These are phyloP conservation scores for Leccinellum luteum DNA, from an alignment of 768 basidiomycete species.

Conservation along the genomic window DNA sequence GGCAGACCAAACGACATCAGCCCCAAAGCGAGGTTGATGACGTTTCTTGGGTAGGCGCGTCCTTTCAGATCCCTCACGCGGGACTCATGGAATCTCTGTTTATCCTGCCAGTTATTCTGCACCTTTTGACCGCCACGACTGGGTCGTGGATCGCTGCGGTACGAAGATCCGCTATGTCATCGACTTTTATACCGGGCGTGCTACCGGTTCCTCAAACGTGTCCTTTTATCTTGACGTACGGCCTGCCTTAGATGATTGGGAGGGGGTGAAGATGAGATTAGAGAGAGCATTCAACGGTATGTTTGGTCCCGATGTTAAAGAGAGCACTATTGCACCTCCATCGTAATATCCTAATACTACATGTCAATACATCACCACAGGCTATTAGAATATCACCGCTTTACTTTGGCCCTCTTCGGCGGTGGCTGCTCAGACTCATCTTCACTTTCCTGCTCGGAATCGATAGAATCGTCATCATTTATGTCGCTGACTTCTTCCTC, in stretches of 20 bases:
- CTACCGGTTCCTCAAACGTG: slow-evolving; percentile 45
- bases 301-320: slow-evolving; percentile 22
- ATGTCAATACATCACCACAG: slow-evolving; percentile 12
- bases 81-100: background rate
- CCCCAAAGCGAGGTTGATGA: slow-evolving; percentile 78
- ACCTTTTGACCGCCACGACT: slow-evolving; percentile 97
- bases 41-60: slow-evolving; percentile 75
- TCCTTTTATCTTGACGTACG: slow-evolving; percentile 95
- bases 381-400: slow-evolving; percentile 35
- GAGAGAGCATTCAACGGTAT: slow-evolving; percentile 50
- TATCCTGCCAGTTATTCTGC: slow-evolving; percentile 69
- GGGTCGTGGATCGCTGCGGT: slow-evolving; percentile 94
- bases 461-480: slow-evolving; percentile 42
- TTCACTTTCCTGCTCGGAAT: slow-evolving; percentile 42
- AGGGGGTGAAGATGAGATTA: slow-evolving; percentile 82
- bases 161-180: slow-evolving; percentile 89
- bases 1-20: slow-evolving; percentile 80
- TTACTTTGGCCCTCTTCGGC: slow-evolving; percentile 54
- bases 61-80: background rate
- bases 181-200: slow-evolving; percentile 92
- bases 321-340: slow-evolving; percentile 18
- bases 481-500: slow-evolving; percentile 65
- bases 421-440: slow-evolving; percentile 50
- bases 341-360: slow-evolving; percentile 13
- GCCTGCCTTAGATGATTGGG: slow-evolving; percentile 93